Base-by-base conservation (phyloP, 2,329 filamentous ascomycete genomes). In the Fusarium brevicatenulatum region DNA sequence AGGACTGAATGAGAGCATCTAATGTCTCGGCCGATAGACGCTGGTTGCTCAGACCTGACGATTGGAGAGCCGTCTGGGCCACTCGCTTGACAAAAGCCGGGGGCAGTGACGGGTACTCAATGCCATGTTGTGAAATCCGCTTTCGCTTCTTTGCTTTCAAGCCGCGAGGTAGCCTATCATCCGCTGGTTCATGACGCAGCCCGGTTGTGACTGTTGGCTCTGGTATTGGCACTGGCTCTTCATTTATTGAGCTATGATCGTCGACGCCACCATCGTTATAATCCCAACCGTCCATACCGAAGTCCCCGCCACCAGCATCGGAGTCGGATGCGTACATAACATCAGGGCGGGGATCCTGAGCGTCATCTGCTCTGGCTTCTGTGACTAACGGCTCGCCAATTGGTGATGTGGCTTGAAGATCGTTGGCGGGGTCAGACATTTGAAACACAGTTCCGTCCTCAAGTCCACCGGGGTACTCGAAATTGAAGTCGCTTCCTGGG, bases 11-110 rank as follows among this genome's bases (percentile, higher is more conserved):
- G 60, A 97, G 90, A 9, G 92, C 91, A 36, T 89, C 87, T 42
- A 97, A 83, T 4, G 93, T 91, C 57, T 96, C 93, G 50, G 92
- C 90, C 64, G 87, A 90, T 52, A 97, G 88, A 73, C 91, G 93
- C 9, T 89, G 85, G 75, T 92, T 93, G 74, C 87, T 87, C 15
- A 87, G 85, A 25, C 91, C 90, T 49, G 91, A 89, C 8, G 89
- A 89, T 75, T 91, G 90, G 25, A 92, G 88, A 77, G 94, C 93
- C 4, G 89, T 91, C 39, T 91, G 91, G 12, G 92, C 91, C 4
- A 94, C 82, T 70, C 90, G 87, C 81, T 95, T 95, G 56, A 97
- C 90, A 25, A 95, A 90, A 1, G 90, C 87, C 2, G 88, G 83
- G 5, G 95, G 93, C 46, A 97, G 83, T 2, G 91, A 91, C 2